Conservation (phyloP, 805 yeast genomes). For the Teunomyces aglyptinius region DNA sequence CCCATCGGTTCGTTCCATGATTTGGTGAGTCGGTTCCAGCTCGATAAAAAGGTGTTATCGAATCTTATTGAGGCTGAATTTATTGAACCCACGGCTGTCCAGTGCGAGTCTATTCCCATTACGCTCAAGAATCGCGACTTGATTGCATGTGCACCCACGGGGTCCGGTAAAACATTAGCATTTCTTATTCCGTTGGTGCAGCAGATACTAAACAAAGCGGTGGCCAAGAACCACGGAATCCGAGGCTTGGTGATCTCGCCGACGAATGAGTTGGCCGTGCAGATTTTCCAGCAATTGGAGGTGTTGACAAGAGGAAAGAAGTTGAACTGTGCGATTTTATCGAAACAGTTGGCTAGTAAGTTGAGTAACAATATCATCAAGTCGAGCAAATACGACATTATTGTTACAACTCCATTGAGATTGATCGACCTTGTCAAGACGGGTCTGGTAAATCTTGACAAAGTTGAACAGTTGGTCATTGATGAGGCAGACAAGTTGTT, state of each 20-base stretch:
- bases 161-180: constrained; percentile 95
- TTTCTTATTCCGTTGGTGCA: constrained; percentile 82
- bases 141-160: constrained; percentile 96
- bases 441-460: constrained; percentile 57
- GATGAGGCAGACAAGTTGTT: constrained; percentile 97
- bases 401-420: constrained; percentile 87
- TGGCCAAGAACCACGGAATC: constrained; percentile 48
- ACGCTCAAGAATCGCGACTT: constrained; percentile 69
- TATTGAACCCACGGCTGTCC: constrained; percentile 88
- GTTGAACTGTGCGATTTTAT: constrained; percentile 61
- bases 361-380: constrained; percentile 58
- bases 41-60: constrained; percentile 55
- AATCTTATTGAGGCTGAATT: constrained; percentile 72
- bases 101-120: constrained; percentile 83
- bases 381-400: constrained; percentile 67
- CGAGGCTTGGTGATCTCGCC: constrained; percentile 86
- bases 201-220: constrained; percentile 25
- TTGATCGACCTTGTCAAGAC: constrained; percentile 73
- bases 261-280: constrained; percentile 89
- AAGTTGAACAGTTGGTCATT: constrained; percentile 73
- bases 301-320: constrained; percentile 56
- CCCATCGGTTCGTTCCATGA: constrained; percentile 91
- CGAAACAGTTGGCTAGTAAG: constrained; percentile 70
- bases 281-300: constrained; percentile 69
- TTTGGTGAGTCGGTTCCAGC: constrained; percentile 61